phyloP scores from a whole-genome alignment of 116 monocot genomes.

The Cymodocea nodosa region DNA sequence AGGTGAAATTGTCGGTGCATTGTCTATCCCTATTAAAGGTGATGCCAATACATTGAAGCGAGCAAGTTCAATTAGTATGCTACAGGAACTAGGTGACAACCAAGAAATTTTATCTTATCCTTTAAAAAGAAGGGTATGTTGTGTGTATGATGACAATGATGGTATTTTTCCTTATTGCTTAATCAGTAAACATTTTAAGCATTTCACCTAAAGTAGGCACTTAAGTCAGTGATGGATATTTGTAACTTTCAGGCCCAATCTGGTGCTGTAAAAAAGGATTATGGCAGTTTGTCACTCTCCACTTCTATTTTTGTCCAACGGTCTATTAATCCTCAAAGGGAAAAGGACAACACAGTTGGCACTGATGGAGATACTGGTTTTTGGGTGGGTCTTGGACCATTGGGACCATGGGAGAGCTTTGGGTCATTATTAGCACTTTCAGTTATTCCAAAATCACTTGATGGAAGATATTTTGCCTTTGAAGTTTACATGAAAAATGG shows the following conservation, averaged over 20 bases:
- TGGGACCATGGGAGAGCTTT: conserved; percentile 84
- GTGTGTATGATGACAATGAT: neutral
- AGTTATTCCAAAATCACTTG: conserved; percentile 53
- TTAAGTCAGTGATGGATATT: neutral
- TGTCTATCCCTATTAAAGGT: conserved; percentile 65
- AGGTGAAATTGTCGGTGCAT: conserved; percentile 87
- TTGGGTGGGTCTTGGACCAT: conserved; percentile 55
- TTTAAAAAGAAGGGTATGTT: conserved; percentile 47
- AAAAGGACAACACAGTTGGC: conserved; percentile 8
- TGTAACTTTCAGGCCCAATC: conserved; percentile 23
- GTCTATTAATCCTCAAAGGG: conserved; percentile 24
- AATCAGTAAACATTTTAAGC: neutral
- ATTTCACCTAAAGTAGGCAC: neutral
- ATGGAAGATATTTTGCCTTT: conserved; percentile 55
- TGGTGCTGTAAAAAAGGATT: conserved; percentile 21
- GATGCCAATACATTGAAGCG: conserved; percentile 45
- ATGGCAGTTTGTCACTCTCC: conserved; percentile 47
- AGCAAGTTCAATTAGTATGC: conserved; percentile 59
- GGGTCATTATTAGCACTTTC: conserved; percentile 58
- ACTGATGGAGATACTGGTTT: conserved; percentile 53
- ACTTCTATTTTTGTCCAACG: conserved; percentile 59
- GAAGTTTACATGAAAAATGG: conserved; percentile 70
- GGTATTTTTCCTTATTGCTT: neutral
- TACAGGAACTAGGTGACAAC: conserved; percentile 40
- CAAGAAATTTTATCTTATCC: conserved; percentile 34